Evolutionary conservation across 2,329 filamentous ascomycete species (phyloP), one percentile per base, ranked within the genome.

Genomic region (Aureobasidium sp.): DNA sequence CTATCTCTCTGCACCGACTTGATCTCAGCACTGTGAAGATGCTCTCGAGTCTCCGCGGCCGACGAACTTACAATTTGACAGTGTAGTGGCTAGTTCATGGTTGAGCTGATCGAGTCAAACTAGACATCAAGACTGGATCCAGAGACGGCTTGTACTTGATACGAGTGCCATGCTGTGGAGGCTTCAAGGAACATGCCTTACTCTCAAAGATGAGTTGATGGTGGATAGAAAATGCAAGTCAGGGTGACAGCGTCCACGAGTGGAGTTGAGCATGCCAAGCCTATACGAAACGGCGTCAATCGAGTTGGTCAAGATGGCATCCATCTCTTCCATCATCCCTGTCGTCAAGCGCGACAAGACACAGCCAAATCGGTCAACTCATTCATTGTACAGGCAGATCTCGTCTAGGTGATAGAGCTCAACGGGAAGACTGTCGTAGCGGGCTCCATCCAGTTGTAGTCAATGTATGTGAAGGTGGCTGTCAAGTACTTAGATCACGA

Each of bases 381-480:
- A 11, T 39, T 48, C 30, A 47, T 58, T 58, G 42, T 21, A 27
- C n/a, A 58, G 41, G 25, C 54, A 27, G 30, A 30, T 9, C 15
- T 21, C 8, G 3, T 21, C 25, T 11, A 41, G 37, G 32, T 36
- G 27, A 36, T 41, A 16, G 42, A 21, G 32, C 15, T 13, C 37
- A 39, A 48, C 29, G 32, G 9, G 13, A 48, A 39, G 54, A 27
- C n/a, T 48, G 27, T 45, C 30, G 27, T 57, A 47, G 41, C 16
- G 37, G 27, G 34, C 30, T 30, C 42, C 11, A 11, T n/a, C 29
- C 41, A 5, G 39, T 21, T 45, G 42, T 58, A 58, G 54, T 48
- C 54, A 29, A 58, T 29, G 54, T 58, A 58, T 39, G 54, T 58
- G 54, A 47, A 45, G 36, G 42, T 47, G 32, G 44, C 39, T 42